These are phyloP conservation scores for Sphagnum magellanicum DNA, from an alignment of 228 moss, liverwort and hornwort species.

Conservation along the genomic window DNA sequence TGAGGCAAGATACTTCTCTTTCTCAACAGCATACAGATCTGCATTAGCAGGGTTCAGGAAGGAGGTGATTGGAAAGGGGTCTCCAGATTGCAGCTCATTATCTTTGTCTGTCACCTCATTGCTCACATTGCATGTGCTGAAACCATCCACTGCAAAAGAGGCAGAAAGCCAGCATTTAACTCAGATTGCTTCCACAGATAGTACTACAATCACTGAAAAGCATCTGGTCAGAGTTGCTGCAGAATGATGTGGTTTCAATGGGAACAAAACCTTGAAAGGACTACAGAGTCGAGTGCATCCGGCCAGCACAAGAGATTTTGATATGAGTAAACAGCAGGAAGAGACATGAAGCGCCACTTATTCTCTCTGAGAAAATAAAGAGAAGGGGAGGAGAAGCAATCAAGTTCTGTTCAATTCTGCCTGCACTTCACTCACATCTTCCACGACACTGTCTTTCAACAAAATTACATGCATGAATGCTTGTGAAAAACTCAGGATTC, in stretches of 20 bases:
- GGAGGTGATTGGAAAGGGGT: conserved; percentile 40
- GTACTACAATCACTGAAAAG: no score
- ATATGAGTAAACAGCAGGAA: no score
- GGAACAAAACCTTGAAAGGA: no score
- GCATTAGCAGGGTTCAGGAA: conserved; percentile 39
- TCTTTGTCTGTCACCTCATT: conserved; percentile 47
- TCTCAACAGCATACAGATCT: conserved; percentile 67
- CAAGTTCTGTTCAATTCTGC: background rate
- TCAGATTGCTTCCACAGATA: background rate
- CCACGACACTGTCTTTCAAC: background rate
- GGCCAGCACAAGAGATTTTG: no score
- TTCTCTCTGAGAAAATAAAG: background rate
- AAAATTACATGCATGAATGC: background rate
- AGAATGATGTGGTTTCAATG: no score
- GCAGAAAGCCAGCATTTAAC: background rate
- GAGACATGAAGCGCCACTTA: no score
- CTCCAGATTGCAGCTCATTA: conserved; percentile 52
- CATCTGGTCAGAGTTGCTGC: no score
- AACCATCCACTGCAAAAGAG: conserved; percentile 4
- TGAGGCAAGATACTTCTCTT: conserved; percentile 70
- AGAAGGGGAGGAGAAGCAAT: background rate
- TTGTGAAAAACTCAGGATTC: no score
- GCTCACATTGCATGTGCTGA: conserved; percentile 12
- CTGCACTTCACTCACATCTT: background rate
- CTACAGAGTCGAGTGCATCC: no score